These are phyloP conservation scores for Periglandula ipomoeae DNA, from an alignment of 2,329 filamentous ascomycete genomes.

Conservation along the genomic window DNA sequence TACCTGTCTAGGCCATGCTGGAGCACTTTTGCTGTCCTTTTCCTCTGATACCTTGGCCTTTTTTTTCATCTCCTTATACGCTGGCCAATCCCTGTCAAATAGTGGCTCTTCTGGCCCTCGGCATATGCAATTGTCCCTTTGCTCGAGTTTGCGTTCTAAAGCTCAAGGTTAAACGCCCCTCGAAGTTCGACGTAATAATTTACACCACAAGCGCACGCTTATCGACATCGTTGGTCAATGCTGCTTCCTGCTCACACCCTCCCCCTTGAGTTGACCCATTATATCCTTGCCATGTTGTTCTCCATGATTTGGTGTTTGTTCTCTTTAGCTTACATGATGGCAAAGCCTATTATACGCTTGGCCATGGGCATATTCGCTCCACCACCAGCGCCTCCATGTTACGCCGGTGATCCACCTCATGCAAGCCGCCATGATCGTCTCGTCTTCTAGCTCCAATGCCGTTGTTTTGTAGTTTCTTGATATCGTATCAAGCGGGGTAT, in stretches of 20 bases:
- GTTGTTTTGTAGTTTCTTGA: conserved; percentile 20
- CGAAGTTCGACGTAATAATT: not conserved
- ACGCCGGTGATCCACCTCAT: conserved; percentile 24
- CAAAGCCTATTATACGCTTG: conserved; percentile 1
- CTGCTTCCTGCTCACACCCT: conserved; percentile 16
- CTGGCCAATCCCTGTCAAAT: not conserved
- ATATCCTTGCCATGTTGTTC: conserved; percentile 4
- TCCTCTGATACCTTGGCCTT: not conserved
- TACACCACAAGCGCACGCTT: conserved; percentile 4
- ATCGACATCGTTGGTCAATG: conserved; percentile 4
- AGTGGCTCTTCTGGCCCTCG: conserved; percentile 18
- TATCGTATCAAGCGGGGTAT: conserved; percentile 31
- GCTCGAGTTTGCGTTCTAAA: conserved; percentile 2
- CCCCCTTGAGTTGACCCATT: conserved; percentile 7
- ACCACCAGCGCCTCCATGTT: conserved; percentile 15
- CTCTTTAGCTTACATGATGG: not conserved
- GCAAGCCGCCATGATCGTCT: conserved; percentile 26
- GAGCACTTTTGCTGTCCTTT: conserved; percentile 18
- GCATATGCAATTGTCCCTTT: conserved; percentile 28
- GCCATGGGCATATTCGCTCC: conserved; percentile 10
- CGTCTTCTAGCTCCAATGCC: conserved; percentile 16
- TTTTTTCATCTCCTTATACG: not conserved
- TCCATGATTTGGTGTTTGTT: conserved; percentile 7
- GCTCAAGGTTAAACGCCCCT: conserved; percentile 3
- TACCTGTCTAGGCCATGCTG: conserved; percentile 14